Percentiles rank a stretch among this genome's conserved stretches.
These are phyloP conservation scores for Pistacia vera DNA, from an alignment of 345 rosid genomes.

Conservation along the genomic window DNA sequence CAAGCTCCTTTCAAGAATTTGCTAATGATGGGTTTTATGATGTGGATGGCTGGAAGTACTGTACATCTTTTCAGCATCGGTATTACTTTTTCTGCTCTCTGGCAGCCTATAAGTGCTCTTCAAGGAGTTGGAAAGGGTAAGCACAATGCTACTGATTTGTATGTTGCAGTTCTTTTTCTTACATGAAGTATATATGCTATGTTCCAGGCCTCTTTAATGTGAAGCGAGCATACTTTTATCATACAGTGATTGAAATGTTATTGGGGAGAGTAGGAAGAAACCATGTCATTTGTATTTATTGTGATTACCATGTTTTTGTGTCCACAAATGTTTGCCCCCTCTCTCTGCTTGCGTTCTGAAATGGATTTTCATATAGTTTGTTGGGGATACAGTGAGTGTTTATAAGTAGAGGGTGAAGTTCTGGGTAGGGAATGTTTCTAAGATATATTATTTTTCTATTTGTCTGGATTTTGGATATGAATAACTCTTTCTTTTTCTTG, in stretches of 20 bases:
- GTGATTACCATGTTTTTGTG: neutral
- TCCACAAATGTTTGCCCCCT: neutral
- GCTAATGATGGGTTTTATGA: constrained; percentile 99
- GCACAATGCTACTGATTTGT: constrained; percentile 15
- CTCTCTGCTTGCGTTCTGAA: neutral
- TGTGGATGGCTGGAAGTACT: constrained; percentile 99
- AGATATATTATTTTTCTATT: neutral
- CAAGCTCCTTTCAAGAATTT: constrained; percentile 97
- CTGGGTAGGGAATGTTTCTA: neutral
- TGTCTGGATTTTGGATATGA: neutral
- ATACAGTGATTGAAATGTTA: neutral
- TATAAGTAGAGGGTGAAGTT: neutral
- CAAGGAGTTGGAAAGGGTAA: constrained; percentile 98
- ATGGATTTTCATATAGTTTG: neutral
- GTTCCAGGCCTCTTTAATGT: neutral
- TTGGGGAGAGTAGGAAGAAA: neutral
- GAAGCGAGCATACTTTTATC: neutral
- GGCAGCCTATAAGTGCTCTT: constrained; percentile 97
- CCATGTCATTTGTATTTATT: neutral
- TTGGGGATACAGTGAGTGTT: neutral
- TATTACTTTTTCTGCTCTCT: constrained; percentile 96
- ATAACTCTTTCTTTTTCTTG: neutral
- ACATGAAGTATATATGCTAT: too few species aligned
- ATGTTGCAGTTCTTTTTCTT: neutral
- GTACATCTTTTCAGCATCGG: constrained; percentile 99